Evolutionary conservation across 2,329 filamentous ascomycete genomes (phyloP), one percentile per base, ranked within the genome.

Genomic region (Xylariaceae sp.): DNA sequence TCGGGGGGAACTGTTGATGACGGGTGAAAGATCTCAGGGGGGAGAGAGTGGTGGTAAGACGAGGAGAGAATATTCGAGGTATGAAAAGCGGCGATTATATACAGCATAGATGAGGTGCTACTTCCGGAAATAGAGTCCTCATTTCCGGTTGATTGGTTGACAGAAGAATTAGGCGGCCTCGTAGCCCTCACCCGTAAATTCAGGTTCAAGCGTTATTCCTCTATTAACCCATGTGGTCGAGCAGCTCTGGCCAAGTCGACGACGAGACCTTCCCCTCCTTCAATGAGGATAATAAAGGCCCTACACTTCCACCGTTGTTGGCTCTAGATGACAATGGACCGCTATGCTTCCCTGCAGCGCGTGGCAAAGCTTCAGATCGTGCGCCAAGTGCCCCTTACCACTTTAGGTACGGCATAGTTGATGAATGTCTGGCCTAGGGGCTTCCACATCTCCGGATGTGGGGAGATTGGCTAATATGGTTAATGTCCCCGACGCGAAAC

Each of bases 401-500:
- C 46, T 61, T 62, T 63, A 54, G 58, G 55, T 52, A 56, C 50
- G 21, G 45, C 26, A 52, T 41, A 40, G 19, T 44, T 48, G 47
- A 44, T 10, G 44, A 51, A 44, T 37, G 40, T 46, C 20, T 50
- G 43, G 44, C 48, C 32, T 48, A 10, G 19, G 45, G 55, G 40
- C 46, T 48, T 52, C 53, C 48, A 43, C 51, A 23, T 44, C 41
- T 44, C 55, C 44, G 56, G 60, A 50, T 57, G 53, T 48, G 56
- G 56, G 48, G 52, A 57, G 50, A 55, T 54, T 57, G 61, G 63
- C 47, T 63, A 65, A 65, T 65, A 64, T 59, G 63, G 63, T 10
- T 65, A 65, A 65, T 65, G 40, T 62, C 37, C 45, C 19, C 16
- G 40, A 44, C 14, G 40, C 18, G 16, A 19, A 40, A 18, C 29